Percentiles rank a stretch among this genome's conserved stretches.
Evolutionary conservation across 768 basidiomycete species (phyloP).

Genomic region (Mycena galopus): DNA sequence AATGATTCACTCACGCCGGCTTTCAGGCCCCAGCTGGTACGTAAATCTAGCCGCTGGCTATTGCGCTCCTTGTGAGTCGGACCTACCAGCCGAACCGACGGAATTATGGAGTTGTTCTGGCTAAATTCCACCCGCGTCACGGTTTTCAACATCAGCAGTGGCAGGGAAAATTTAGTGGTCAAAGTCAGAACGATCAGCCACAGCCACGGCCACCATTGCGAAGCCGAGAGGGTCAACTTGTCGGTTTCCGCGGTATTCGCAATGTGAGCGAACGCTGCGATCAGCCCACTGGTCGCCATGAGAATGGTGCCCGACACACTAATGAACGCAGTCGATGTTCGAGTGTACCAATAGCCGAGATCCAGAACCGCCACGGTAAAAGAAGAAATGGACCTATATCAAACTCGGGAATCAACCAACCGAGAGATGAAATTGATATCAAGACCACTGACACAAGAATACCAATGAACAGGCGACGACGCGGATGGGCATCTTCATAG

Average conservation of each 20-base stretch:
- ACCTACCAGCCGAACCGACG: neutral
- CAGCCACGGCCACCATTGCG: neutral
- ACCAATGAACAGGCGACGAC: conserved; percentile 38
- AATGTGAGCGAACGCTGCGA: conserved; percentile 22
- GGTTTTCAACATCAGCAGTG: conserved; percentile 30
- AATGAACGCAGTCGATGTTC: conserved; percentile 48
- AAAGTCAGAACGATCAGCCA: conserved; percentile 22
- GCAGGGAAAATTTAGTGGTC: conserved; percentile 5
- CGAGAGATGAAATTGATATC: neutral
- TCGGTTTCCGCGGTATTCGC: conserved; percentile 1
- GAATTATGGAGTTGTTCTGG: neutral
- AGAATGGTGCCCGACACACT: conserved; percentile 46
- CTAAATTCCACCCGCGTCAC: conserved; percentile 17
- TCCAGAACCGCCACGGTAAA: conserved; percentile 37
- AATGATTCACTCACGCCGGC: conserved; percentile 18
- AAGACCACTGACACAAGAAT: conserved; percentile 33
- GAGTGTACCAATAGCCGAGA: conserved; percentile 52
- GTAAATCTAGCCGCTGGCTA: conserved; percentile 28
- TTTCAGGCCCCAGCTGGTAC: conserved; percentile 23
- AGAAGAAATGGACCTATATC: conserved; percentile 34
- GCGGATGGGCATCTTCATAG: conserved; percentile 45
- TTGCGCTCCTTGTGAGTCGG: conserved; percentile 34
- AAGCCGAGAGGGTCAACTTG: neutral
- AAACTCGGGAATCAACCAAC: neutral
- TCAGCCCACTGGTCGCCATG: conserved; percentile 29